phyloP scores from a whole-genome alignment of 345 rosid species.

The Psidium guajava region DNA sequence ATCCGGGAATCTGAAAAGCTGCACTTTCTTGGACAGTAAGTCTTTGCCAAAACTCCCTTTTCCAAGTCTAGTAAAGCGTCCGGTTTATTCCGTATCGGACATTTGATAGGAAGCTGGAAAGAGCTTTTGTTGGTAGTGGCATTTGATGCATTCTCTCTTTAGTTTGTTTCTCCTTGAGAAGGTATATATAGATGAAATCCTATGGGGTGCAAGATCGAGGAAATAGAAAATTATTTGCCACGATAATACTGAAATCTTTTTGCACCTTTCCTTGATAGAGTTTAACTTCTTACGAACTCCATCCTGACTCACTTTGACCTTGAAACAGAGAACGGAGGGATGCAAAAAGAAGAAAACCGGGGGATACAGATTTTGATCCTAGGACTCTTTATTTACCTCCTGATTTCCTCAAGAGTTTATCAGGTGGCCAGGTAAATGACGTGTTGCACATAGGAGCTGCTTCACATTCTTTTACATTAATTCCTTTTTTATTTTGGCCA shows the following conservation, averaged over 20 bases:
- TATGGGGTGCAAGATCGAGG: background rate
- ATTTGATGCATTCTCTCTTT: background rate
- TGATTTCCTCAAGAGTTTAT: conserved; percentile 59
- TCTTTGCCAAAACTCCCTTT: conserved; percentile 5
- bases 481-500: background rate
- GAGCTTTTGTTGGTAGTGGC: background rate
- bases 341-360: conserved; percentile 59
- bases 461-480: background rate
- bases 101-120: background rate
- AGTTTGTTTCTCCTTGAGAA: background rate
- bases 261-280: background rate
- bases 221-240: background rate
- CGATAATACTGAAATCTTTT: background rate
- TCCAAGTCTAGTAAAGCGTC: background rate
- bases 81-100: background rate
- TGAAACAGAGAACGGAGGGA: conserved; percentile 53
- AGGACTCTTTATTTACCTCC: conserved; percentile 86
- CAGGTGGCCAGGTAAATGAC: conserved; percentile 75
- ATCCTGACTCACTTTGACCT: conserved; percentile 1
- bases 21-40: conserved; percentile 71
- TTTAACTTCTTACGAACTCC: background rate
- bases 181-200: background rate
- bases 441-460: background rate
- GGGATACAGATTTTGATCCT: conserved; percentile 66
- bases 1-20: conserved; percentile 71